Conservation (phyloP, 2,329 filamentous ascomycete species). For the Pyrenophora tritici-repentis region DNA sequence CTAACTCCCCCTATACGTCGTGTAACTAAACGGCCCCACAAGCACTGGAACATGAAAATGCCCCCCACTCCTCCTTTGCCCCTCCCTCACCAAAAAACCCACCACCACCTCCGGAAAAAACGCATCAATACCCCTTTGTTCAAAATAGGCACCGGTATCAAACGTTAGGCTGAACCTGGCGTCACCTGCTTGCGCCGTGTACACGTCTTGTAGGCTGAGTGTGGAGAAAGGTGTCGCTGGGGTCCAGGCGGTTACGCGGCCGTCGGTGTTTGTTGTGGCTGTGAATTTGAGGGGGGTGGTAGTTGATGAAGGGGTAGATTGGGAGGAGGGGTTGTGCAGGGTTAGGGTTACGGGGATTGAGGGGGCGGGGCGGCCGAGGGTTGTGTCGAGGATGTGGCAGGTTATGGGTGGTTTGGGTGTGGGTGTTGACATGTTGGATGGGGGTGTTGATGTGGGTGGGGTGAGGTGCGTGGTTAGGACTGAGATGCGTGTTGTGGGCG, state of each 20-base stretch:
- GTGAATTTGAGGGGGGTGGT: slow-evolving; percentile 51
- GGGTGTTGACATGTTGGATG: slow-evolving; percentile 4
- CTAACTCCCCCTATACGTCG: slow-evolving; percentile 71
- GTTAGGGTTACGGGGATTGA: slow-evolving; percentile 70
- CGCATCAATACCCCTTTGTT: slow-evolving; percentile 57
- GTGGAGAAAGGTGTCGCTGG: slow-evolving; percentile 53
- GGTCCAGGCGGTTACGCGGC: slow-evolving; percentile 72
- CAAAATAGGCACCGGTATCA: slow-evolving; percentile 74
- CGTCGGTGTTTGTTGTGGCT: slow-evolving; percentile 75
- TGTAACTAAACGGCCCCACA: slow-evolving; percentile 78
- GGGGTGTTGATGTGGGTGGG: neutral
- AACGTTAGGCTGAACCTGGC: slow-evolving; percentile 73
- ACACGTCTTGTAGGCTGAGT: slow-evolving; percentile 47
- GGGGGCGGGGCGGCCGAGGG: slow-evolving; percentile 70
- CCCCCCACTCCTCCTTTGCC: slow-evolving; percentile 60
- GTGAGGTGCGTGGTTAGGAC: slow-evolving; percentile 27
- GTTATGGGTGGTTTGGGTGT: slow-evolving; percentile 65
- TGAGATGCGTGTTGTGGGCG: slow-evolving; percentile 21
- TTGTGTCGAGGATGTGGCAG: slow-evolving; percentile 85
- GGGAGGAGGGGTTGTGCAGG: slow-evolving; percentile 32
- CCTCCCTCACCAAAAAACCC: slow-evolving; percentile 56
- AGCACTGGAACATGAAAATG: slow-evolving; percentile 81
- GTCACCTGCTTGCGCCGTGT: slow-evolving; percentile 42
- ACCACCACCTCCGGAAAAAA: slow-evolving; percentile 64
- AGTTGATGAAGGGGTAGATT: slow-evolving; percentile 49